Base-by-base conservation (phyloP, 169 alveolate species). In the Prorocentrum cordatum region DNA sequence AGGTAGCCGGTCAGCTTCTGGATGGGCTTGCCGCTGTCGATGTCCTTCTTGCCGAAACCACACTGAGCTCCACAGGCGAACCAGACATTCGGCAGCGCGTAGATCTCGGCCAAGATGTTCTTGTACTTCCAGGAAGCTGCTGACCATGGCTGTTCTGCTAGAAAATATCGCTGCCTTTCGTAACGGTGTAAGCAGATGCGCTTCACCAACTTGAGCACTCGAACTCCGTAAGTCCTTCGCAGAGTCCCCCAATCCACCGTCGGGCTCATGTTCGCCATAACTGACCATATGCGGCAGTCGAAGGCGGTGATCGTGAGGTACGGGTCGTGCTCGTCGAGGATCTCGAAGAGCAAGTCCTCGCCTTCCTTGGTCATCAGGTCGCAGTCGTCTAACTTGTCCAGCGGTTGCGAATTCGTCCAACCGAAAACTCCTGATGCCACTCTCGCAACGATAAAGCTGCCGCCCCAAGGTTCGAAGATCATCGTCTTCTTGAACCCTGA, bases 381-480 rank as follows among this genome's bases (percentile, higher is more conserved):
- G 39, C 26, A 68, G 14, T 61, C 80, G 20, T 68, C 80, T 0
- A 68, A 18, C 31, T 38, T 0, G 16, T 68, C 80, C 7, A 68
- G 61, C 0, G 80, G 80, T 31, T 68, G 80, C 0, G 80, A 68
- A 16, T 36, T 35, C 9, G 80, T 68, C 80, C 80, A 68, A 3
- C 80, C 80, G 10, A 68, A 68, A 24, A 38, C 61, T 1, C 16
- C 16, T 0, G 80, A 31, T 18, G 26, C 39, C 1, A n/a, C 42
- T 1, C 64, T 1, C 27, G 83, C 42, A 0, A 42, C 42, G 0
- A 35, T 42, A 7, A 39, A 38, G 42, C 24, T 29, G 2, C 64
- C 64, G 27, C 83, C 83, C 29, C 22, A 71, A 1, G 83, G 83
- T n/a, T 71, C 83, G 45, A 39, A 71, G 36, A 71, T 3, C 27